A percentile compares a stretch with the other conserved stretches of the same genome.
These are phyloP conservation scores for Termitomyces sp. DNA, from an alignment of 768 basidiomycete species.

Conservation along the genomic window DNA sequence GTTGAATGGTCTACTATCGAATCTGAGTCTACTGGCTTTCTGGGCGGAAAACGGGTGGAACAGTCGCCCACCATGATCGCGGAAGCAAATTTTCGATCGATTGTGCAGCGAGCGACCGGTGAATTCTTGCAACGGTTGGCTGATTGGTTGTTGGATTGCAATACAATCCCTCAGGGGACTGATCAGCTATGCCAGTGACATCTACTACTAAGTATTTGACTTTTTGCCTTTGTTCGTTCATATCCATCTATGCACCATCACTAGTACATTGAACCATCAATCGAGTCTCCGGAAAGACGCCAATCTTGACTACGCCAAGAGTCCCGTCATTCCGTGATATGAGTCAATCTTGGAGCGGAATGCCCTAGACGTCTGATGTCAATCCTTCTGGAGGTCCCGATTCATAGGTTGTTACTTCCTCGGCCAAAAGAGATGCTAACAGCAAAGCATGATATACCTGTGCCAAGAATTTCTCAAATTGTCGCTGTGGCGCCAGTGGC, in stretches of 20 bases:
- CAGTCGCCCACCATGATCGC: not conserved
- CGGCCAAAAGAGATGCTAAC: no score
- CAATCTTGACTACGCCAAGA: not conserved
- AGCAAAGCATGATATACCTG: no score
- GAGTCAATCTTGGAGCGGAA: no score
- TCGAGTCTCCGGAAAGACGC: not conserved
- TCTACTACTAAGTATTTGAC: not conserved
- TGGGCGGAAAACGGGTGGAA: not conserved
- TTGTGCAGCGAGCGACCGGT: no score
- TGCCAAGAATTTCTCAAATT: not conserved
- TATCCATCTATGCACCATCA: not conserved
- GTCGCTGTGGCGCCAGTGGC: not conserved
- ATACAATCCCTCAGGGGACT: not conserved
- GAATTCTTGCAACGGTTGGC: no score
- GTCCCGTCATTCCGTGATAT: not conserved
- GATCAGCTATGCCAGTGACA: not conserved
- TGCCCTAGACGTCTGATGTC: no score
- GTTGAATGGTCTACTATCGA: not conserved
- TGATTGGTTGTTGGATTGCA: no score
- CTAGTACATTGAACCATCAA: not conserved
- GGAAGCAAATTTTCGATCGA: constrained; percentile 3
- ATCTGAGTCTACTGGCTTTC: not conserved
- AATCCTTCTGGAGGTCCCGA: no score
- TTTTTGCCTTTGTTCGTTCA: not conserved
- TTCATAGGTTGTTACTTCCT: no score